Evolutionary conservation across 2,329 filamentous ascomycete genomes (phyloP), one percentile per base, ranked within the genome.

Genomic region (Pseudogymnoascus sp.): DNA sequence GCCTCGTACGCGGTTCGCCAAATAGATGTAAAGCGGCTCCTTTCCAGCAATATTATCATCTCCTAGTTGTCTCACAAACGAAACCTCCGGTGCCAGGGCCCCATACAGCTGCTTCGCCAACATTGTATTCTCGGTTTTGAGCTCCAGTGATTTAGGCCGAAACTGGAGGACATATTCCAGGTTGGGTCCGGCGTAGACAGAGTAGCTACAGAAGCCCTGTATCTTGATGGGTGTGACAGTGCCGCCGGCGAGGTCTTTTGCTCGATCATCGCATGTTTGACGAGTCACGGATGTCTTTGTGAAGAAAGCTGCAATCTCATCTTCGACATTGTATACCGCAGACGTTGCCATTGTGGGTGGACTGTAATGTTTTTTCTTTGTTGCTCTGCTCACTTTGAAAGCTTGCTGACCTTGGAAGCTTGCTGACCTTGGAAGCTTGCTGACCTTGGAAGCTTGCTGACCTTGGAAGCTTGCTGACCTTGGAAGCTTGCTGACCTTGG

Each of bases 161-260:
- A 75, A 77, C 67, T 78, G 75, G 38, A 72, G 72, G 35, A 77
- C 72, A 52, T 68, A 72, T 67, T 75, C 72, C 18, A 64, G 65
- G 35, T 71, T 65, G 8, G 62, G 64, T 3, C 76, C 73, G n/a
- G 73, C 73, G 62, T 76, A 78, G 52, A 77, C 71, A 1, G 72
- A 73, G 67, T 78, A 77, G 69, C 74, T 77, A 66, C 73, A 78
- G 28, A 68, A 68, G 18, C 75, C 74, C 67, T 77, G 72, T 12
- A 76, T 68, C 14, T 65, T 59, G n/a, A 77, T 72, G 14, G 73
- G 72, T 60, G 70, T 65, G 61, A 74, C 43, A 43, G 68, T 63
- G 28, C 73, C 70, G 59, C 73, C 68, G 63, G 71, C 63, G 63
- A 74, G 71, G 16, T 72, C 63, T 25, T 64, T 71, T 12, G 71